Percentiles rank a stretch among this genome's conserved stretches.
Conservation (phyloP, 1,284 basidiomycete species). For the Bjerkandera adusta region DNA sequence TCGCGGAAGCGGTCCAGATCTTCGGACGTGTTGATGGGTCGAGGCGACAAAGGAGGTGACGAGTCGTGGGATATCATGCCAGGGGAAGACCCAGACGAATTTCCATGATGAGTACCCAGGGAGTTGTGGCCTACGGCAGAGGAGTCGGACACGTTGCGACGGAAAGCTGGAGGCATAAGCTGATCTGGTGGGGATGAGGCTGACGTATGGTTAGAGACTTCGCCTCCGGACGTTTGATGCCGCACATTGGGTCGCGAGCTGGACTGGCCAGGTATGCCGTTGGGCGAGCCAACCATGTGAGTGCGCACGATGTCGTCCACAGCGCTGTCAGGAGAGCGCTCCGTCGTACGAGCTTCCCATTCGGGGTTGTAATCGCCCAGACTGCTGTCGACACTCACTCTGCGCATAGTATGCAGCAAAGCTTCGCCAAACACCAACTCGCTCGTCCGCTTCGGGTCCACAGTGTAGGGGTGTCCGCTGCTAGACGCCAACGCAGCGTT, state of each 20-base stretch:
- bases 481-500: background rate
- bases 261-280: background rate
- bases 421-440: conserved; percentile 34
- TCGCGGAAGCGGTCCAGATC: conserved; percentile 69
- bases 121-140: conserved; percentile 9
- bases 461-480: conserved; percentile 25
- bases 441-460: conserved; percentile 25
- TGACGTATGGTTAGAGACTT: conserved; percentile 23
- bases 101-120: conserved; percentile 12
- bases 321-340: conserved; percentile 9
- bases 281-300: background rate
- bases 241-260: conserved; percentile 5
- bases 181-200: conserved; percentile 28
- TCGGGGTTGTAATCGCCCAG: conserved; percentile 38
- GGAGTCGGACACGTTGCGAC: conserved; percentile 12
- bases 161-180: conserved; percentile 26
- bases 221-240: conserved; percentile 18
- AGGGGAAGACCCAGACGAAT: conserved; percentile 33
- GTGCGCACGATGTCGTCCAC: conserved; percentile 12
- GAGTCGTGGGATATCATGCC: conserved; percentile 40
- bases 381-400: conserved; percentile 44
- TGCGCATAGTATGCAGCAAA: conserved; percentile 26
- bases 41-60: conserved; percentile 34
- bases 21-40: conserved; percentile 48
- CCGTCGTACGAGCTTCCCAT: conserved; percentile 17